phyloP scores from a whole-genome alignment of 1,284 basidiomycete species.

The Cryptococcus jaspeensis region DNA sequence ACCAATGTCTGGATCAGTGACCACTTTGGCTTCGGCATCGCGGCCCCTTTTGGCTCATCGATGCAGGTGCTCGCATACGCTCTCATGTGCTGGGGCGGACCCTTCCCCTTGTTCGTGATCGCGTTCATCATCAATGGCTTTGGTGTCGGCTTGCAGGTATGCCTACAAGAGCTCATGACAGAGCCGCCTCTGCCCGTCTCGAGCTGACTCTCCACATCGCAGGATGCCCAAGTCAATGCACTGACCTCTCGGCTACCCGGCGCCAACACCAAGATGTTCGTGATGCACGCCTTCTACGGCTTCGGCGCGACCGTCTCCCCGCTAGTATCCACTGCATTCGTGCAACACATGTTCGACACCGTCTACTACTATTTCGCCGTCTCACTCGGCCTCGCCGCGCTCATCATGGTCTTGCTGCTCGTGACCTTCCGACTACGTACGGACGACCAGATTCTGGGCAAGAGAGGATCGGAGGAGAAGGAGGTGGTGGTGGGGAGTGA shows the following conservation, averaged over 20 bases:
- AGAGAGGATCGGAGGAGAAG: conserved; percentile 7
- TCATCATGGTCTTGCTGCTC: conserved; percentile 56
- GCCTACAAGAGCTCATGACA: too few relatives aligned
- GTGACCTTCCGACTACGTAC: conserved; percentile 61
- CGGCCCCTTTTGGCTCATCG: conserved; percentile 36
- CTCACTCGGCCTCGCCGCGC: conserved; percentile 60
- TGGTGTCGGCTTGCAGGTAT: conserved; percentile 59
- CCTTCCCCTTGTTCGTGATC: conserved; percentile 66
- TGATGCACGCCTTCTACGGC: conserved; percentile 63
- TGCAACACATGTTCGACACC: conserved; percentile 55
- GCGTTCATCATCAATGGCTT: conserved; percentile 63
- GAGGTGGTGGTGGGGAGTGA: not conserved
- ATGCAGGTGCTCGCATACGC: conserved; percentile 56
- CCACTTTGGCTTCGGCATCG: conserved; percentile 60
- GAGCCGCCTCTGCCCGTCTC: too few relatives aligned
- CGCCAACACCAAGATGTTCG: conserved; percentile 59
- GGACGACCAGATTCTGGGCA: conserved; percentile 55
- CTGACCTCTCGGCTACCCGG: conserved; percentile 35
- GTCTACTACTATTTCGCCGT: conserved; percentile 63
- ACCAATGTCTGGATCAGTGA: conserved; percentile 58
- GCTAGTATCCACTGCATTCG: conserved; percentile 67
- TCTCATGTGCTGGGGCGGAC: conserved; percentile 61
- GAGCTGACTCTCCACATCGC: too few relatives aligned
- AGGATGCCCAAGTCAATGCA: conserved; percentile 47
- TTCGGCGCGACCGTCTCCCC: conserved; percentile 66